phyloP scores from a whole-genome alignment of 192 early-diverging fungal genomes.

The Coemansia sp. region DNA sequence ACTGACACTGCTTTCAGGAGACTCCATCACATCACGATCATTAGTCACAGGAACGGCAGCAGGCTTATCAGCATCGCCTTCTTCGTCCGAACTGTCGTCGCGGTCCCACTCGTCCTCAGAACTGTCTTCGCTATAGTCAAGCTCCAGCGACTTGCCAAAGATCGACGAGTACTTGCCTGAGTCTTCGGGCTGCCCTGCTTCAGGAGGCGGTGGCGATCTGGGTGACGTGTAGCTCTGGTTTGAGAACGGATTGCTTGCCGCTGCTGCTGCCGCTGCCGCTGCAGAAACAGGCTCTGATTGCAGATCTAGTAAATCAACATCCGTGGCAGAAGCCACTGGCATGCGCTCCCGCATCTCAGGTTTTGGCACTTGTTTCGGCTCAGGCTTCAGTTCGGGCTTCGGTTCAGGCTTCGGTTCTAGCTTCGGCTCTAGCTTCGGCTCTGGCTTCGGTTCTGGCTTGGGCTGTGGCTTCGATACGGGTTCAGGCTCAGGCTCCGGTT shows the following conservation, averaged over 20 bases:
- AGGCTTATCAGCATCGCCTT: constrained; percentile 4
- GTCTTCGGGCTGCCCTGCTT: neutral
- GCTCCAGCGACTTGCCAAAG: constrained; percentile 26
- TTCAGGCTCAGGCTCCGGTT: constrained; percentile 3
- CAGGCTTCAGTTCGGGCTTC: neutral
- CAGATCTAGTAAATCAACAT: too few relatives aligned
- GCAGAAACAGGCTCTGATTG: neutral
- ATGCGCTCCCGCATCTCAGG: constrained; percentile 26
- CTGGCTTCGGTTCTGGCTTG: neutral
- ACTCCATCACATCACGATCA: neutral
- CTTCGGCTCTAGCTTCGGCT: neutral
- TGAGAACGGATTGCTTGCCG: constrained; percentile 34
- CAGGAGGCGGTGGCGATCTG: neutral
- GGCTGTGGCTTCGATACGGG: neutral
- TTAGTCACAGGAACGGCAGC: neutral
- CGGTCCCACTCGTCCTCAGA: constrained; percentile 47
- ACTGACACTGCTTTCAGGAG: constrained; percentile 32
- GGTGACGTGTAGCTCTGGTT: constrained; percentile 3
- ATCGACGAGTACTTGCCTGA: constrained; percentile 7
- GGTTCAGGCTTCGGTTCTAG: neutral
- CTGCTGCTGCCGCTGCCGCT: neutral
- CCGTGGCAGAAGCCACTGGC: neutral
- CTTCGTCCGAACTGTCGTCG: constrained; percentile 49
- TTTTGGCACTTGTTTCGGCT: neutral
- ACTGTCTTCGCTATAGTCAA: constrained; percentile 27